Base-by-base conservation (phyloP, 2,329 filamentous ascomycete genomes). In the Pezicula rhizophila region DNA sequence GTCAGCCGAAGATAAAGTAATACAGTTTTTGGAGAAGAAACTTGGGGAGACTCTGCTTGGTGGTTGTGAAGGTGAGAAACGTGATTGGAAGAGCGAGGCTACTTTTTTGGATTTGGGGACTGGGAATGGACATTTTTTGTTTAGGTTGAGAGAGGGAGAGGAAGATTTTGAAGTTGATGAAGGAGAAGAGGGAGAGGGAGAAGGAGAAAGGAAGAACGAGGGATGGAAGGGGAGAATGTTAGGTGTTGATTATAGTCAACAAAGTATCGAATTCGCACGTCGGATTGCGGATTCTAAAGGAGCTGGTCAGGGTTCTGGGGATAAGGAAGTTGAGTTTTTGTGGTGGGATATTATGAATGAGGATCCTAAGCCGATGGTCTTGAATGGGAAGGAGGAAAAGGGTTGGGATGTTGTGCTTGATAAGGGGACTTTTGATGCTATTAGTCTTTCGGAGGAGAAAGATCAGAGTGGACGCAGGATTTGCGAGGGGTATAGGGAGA, bases 361-460 rank as follows among this genome's bases (percentile, higher is more conserved):
- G 35, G 66, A 72, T 67, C 59, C 72, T 58, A 15, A 49, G 15
- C 58, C 28, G 2, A 38, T 54, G 5, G 43, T 60, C 1, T 49
- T 62, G 2, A 45, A 45, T 4, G 56, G 50, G 0, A 14, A 43
- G 12, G 53, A 60, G 26, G 31, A 28, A 2, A 20, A 52, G 1
- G 87, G 87, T 1, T 97, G 91, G 71, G 90, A 97, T 67, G 81
- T 96, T 0, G 85, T 96, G 0, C 78, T 96, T n/a, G 93, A 99
- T 69, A 99, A 99, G 70, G 93, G 93, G 40, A 99, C 93, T 1
- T 99, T 97, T 66, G 93, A 99, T 72, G 93, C 93, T 10, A 86
- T 99, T 31, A 90, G 84, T 44, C 72, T 97, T n/a, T 80, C 76
- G 46, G 74, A 75, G 49, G 80, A 83, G 56, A 66, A 63, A 26